A percentile compares a stretch with the other conserved stretches of the same genome.
These are phyloP conservation scores for Fusarium beomiforme DNA, from an alignment of 2,329 filamentous ascomycete species.

Conservation along the genomic window DNA sequence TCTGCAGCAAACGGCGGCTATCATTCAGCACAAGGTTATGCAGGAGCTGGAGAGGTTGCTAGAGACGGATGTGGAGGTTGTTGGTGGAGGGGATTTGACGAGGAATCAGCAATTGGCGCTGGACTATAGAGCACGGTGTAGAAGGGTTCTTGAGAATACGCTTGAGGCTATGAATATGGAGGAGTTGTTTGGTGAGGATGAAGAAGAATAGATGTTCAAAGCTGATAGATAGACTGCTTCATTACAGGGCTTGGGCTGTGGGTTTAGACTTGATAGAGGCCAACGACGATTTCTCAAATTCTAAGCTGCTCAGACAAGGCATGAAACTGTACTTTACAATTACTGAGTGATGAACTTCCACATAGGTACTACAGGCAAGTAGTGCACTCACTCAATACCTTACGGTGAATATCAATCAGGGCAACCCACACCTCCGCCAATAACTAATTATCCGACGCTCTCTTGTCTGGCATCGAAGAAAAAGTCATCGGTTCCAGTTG, in stretches of 20 bases:
- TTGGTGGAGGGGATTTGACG: conserved; percentile 54
- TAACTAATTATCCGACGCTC: no score
- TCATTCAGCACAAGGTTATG: conserved; percentile 57
- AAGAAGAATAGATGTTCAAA: conserved; percentile 6
- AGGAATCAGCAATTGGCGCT: conserved; percentile 59
- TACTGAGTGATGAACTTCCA: no score
- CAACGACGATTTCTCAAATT: no score
- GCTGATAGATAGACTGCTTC: background rate
- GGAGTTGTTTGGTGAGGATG: conserved; percentile 41
- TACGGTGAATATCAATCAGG: no score
- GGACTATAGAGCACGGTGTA: conserved; percentile 60
- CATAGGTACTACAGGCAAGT: no score
- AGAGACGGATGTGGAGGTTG: conserved; percentile 57
- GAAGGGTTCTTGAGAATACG: conserved; percentile 57
- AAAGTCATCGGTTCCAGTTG: no score
- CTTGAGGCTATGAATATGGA: conserved; percentile 52
- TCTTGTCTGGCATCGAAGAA: no score
- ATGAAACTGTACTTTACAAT: no score
- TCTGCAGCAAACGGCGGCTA: conserved; percentile 50
- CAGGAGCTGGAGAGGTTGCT: conserved; percentile 57
- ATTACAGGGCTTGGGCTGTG: background rate
- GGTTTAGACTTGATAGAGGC: background rate
- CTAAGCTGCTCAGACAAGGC: no score
- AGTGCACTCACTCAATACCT: no score
- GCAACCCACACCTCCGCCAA: no score